Evolutionary conservation across 352 stramenopile species (phyloP).

Genomic region (Plasmopara halstedii): DNA sequence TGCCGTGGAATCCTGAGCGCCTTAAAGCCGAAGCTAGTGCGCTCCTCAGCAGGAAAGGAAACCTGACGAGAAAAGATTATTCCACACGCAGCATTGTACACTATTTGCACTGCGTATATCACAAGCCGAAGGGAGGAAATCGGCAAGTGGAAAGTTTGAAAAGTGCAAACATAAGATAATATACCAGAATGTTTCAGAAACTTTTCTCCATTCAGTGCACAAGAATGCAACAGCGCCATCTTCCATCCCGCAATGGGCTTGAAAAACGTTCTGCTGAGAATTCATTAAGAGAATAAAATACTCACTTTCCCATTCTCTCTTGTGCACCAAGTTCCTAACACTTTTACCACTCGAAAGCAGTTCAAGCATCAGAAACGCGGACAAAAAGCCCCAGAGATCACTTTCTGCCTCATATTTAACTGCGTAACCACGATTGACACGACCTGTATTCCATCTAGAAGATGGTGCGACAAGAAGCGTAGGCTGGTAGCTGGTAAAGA

Average conservation of each 20-base stretch:
- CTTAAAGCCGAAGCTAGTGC: conserved; percentile 5
- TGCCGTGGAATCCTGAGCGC: conserved; percentile 24
- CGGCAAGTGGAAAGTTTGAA: conserved; percentile 69
- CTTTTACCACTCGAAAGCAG: conserved; percentile 4
- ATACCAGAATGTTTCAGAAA: conserved; percentile 22
- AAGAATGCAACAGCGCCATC: conserved; percentile 32
- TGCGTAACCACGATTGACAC: conserved; percentile 30
- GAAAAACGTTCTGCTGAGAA: conserved; percentile 29
- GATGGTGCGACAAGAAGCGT: conserved; percentile 15
- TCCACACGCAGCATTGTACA: conserved; percentile 34
- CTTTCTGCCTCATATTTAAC: conserved; percentile 77
- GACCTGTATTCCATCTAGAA: conserved; percentile 16
- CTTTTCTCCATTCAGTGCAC: conserved; percentile 30
- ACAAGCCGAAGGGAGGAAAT: conserved; percentile 35
- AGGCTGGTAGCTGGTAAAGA: conserved; percentile 68
- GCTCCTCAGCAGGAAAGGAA: conserved; percentile 9
- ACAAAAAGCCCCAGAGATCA: conserved; percentile 27
- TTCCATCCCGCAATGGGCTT: conserved; percentile 40
- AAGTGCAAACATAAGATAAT: conserved; percentile 22
- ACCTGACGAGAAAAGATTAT: conserved; percentile 12
- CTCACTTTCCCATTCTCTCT: conserved; percentile 19
- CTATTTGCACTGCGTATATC: conserved; percentile 83
- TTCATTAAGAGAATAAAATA: conserved; percentile 7
- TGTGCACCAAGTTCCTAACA: conserved; percentile 18
- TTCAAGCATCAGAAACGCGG: conserved; percentile 15